These are phyloP conservation scores for Cercophora sp. DNA, from an alignment of 495 filamentous ascomycete genomes.

Conservation along the genomic window DNA sequence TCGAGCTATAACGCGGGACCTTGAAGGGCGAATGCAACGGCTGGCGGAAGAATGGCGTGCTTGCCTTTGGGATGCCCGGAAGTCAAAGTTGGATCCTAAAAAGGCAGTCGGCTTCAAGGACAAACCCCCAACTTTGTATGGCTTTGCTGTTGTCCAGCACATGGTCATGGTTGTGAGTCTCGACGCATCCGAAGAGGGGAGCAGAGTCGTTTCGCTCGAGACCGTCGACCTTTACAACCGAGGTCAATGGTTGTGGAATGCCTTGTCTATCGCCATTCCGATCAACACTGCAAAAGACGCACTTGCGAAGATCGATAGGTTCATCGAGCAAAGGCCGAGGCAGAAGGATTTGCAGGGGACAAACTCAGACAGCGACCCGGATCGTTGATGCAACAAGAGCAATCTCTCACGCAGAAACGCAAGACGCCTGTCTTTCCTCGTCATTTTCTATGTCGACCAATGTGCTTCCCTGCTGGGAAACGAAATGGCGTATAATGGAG, in stretches of 20 bases:
- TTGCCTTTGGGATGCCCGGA: conserved; percentile 1
- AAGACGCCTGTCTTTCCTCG: no score
- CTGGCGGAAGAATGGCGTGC: conserved; percentile 21
- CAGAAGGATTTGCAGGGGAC: neutral
- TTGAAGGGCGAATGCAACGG: conserved; percentile 14
- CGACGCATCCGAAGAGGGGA: conserved; percentile 15
- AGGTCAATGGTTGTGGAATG: conserved; percentile 32
- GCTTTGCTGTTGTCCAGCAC: conserved; percentile 27
- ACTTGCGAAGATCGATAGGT: no score
- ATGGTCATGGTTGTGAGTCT: conserved; percentile 24
- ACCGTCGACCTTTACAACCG: conserved; percentile 21
- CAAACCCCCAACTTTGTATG: conserved; percentile 25
- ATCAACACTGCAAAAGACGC: conserved; percentile 22
- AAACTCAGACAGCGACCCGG: conserved; percentile 18
- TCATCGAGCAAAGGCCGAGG: no score
- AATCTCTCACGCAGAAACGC: no score
- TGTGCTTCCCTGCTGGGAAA: no score
- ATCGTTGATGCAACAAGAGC: conserved; percentile 5
- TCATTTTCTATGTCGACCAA: no score
- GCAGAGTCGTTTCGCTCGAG: conserved; percentile 21
- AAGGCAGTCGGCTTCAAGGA: conserved; percentile 3
- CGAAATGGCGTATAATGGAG: no score
- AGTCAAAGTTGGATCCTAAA: neutral
- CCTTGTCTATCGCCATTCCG: conserved; percentile 28
- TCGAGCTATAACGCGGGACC: conserved; percentile 11